Evolutionary conservation across 495 filamentous ascomycete genomes (phyloP).

Genomic region (Cercophora newfieldiana): DNA sequence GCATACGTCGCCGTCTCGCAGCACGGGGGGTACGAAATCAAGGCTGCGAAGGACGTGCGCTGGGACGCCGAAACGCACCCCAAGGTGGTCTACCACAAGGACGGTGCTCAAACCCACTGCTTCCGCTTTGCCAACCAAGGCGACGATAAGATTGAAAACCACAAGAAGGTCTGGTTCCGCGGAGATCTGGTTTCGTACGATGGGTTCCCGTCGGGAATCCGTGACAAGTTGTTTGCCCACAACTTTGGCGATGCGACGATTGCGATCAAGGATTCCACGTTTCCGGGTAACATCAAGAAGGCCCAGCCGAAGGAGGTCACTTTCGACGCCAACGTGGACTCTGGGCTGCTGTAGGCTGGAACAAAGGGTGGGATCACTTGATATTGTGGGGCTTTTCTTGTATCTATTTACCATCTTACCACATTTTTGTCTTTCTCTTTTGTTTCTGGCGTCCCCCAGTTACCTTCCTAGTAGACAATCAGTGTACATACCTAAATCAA

Average conservation of each 20-base stretch:
- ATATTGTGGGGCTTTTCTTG: background rate
- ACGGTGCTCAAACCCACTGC: conserved; percentile 40
- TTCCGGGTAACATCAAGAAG: conserved; percentile 31
- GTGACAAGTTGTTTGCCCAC: conserved; percentile 31
- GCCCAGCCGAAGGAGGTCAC: conserved; percentile 32
- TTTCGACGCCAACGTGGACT: conserved; percentile 41
- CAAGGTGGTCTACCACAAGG: conserved; percentile 49
- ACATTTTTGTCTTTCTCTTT: no score
- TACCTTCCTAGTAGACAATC: no score
- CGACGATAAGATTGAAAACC: conserved; percentile 46
- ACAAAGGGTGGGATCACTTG: background rate
- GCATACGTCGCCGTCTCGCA: conserved; percentile 40
- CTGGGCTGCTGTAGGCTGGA: conserved; percentile 41
- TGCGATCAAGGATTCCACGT: conserved; percentile 41
- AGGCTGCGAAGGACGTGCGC: conserved; percentile 33
- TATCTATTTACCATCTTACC: no score
- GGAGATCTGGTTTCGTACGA: conserved; percentile 42
- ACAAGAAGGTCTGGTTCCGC: conserved; percentile 41
- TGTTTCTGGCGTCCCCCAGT: no score
- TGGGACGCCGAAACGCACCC: conserved; percentile 48
- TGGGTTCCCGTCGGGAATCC: conserved; percentile 33
- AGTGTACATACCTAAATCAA: no score
- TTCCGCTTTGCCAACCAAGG: conserved; percentile 43
- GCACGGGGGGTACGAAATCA: conserved; percentile 41
- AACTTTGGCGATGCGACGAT: conserved; percentile 37